Base-by-base conservation (phyloP, 2,329 filamentous ascomycete genomes). In the Fusarium ramigenum region DNA sequence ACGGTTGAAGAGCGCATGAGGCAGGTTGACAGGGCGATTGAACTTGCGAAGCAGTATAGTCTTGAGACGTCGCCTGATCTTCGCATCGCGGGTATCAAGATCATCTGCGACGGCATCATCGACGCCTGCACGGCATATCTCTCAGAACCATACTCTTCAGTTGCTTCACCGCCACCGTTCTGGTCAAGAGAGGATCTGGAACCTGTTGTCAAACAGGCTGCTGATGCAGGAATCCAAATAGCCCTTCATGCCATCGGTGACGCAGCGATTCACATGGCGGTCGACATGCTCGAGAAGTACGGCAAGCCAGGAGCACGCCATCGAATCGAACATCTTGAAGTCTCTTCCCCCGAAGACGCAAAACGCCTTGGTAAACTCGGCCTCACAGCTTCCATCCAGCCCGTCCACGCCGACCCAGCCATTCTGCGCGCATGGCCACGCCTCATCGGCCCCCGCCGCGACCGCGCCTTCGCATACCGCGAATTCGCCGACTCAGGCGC, bases 211-310 rank as follows among this genome's bases (percentile, higher is more conserved):
- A 81, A 83, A 61, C 84, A 83, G 39, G 89, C 89, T 5, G 84
- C 85, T 43, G 82, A 81, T 9, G 85, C 84, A 3, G 86, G 86
- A 1, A 76, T 92, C 36, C 90, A 92, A 77, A 86, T 88, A 61
- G 90, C 90, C 0, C 82, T 92, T 11, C 90, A 92, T 77, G 90
- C 90, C 36, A 92, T 92, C 66, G 90, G 90, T 36, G 90, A 92
- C 70, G 83, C 83, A 15, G 88, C 90, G 8, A 84, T 91, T 23
- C 83, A 80, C 30, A 85, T 86, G 71, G 89, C 88, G 9, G 84
- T 91, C 54, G 87, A 91, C 70, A 83, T 84, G 2, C 82, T 92
- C 21, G 87, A 79, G 32, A 80, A 77, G 73, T 78, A 79, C 50
- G 81, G 79, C 2, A 81, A 77, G 68, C 83, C 85, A 1, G 83